Conservation (phyloP, 192 early-diverging fungal species). For the Coemansia sp. region DNA sequence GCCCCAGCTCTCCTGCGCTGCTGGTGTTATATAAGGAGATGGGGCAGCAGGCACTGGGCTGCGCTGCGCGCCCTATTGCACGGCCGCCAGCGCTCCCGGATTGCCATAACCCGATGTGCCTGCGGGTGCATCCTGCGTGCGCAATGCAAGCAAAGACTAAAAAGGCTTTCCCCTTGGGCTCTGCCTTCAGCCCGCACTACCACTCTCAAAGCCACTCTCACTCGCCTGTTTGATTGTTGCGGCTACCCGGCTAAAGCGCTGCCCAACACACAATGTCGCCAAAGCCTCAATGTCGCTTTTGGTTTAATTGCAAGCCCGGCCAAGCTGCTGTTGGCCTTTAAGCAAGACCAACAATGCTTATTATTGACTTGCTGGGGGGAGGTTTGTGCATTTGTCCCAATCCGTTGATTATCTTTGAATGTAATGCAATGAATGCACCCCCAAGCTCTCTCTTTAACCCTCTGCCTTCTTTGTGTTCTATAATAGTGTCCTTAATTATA, state of each 20-base stretch:
- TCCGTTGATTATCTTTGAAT: too few relatives aligned
- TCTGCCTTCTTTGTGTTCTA: conserved; percentile 8
- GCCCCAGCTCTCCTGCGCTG: neutral
- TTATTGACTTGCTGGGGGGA: too few relatives aligned
- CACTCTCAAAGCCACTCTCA: conserved; percentile 22
- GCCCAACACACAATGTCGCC: conserved; percentile 8
- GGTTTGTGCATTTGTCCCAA: too few relatives aligned
- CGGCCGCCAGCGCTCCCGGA: conserved; percentile 20
- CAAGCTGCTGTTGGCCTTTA: neutral
- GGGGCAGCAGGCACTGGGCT: neutral
- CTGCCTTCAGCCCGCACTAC: neutral
- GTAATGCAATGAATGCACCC: too few relatives aligned
- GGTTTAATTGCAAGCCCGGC: conserved; percentile 19
- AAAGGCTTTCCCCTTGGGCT: conserved; percentile 11
- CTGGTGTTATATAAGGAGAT: neutral
- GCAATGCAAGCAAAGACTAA: conserved; percentile 29
- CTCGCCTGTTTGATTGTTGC: conserved; percentile 7
- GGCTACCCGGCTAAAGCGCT: conserved; percentile 24
- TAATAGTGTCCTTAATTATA: too few relatives aligned
- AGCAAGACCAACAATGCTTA: neutral
- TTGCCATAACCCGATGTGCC: conserved; percentile 45
- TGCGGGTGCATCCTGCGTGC: conserved; percentile 15
- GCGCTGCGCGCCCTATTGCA: neutral
- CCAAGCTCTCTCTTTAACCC: neutral
- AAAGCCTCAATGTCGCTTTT: conserved; percentile 8